Evolutionary conservation across 208 protist species (phyloP).

Genomic region (Naegleria gruberi): DNA sequence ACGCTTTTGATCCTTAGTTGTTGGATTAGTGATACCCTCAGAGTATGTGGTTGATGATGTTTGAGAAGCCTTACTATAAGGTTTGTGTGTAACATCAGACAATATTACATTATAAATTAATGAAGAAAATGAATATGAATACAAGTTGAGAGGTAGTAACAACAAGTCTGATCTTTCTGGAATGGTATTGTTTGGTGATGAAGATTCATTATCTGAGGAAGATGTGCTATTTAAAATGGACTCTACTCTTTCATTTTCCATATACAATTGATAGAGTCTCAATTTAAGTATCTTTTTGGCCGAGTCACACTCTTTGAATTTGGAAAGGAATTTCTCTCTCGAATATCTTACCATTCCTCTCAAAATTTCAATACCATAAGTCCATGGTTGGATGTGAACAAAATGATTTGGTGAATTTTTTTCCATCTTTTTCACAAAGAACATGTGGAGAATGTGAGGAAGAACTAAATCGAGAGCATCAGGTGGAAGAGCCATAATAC

Average conservation of each 20-base stretch:
- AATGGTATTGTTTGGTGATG: neutral
- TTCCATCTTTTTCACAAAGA: neutral
- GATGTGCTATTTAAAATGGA: neutral
- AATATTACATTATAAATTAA: neutral
- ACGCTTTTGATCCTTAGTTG: neutral
- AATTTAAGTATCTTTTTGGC: neutral
- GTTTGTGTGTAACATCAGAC: neutral
- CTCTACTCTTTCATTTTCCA: conserved; percentile 1
- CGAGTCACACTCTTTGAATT: neutral
- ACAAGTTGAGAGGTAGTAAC: neutral
- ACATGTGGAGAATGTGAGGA: neutral
- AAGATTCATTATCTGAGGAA: neutral
- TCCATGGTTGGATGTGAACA: neutral
- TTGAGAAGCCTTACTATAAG: neutral
- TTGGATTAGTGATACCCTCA: neutral
- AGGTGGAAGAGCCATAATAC: neutral
- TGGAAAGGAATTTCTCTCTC: neutral
- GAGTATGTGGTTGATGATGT: neutral
- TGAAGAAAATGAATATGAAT: neutral
- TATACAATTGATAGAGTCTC: neutral
- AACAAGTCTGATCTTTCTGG: neutral
- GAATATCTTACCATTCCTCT: neutral
- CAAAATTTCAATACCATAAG: neutral
- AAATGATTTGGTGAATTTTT: neutral
- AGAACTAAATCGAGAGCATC: neutral